Conservation (phyloP, 305 asterid genomes). For the Ajuga reptans region DNA sequence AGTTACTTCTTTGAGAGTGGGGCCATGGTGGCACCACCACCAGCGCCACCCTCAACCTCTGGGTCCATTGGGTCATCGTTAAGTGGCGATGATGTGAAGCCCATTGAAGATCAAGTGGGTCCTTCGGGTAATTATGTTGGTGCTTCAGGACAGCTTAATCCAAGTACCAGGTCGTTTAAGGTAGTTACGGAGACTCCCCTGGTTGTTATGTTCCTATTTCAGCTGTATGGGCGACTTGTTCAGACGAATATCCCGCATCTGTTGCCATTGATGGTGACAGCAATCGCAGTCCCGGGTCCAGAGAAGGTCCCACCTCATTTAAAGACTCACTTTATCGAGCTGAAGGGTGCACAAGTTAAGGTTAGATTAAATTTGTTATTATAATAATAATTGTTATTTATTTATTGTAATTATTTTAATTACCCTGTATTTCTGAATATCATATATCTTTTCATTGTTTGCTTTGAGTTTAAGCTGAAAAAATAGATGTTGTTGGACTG, state of each 20-base stretch:
- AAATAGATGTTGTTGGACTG: background rate
- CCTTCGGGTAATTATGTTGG: constrained; percentile 50
- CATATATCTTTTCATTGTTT: background rate
- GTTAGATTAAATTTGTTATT: constrained; percentile 27
- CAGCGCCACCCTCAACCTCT: constrained; percentile 51
- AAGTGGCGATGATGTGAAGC: constrained; percentile 78
- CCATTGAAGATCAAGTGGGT: constrained; percentile 79
- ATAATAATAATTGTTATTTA: too few species aligned
- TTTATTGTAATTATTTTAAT: background rate
- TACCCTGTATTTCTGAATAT: constrained; percentile 10
- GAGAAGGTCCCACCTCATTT: constrained; percentile 82
- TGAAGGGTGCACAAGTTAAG: constrained; percentile 97
- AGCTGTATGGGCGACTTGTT: constrained; percentile 86
- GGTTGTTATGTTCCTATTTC: constrained; percentile 97
- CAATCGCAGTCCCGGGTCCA: constrained; percentile 95
- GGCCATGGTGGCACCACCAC: constrained; percentile 75
- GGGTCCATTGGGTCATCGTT: constrained; percentile 60
- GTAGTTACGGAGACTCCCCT: constrained; percentile 95
- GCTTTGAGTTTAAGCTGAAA: background rate
- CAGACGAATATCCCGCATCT: constrained; percentile 92
- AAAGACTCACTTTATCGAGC: constrained; percentile 83
- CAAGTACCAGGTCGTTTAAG: constrained; percentile 92
- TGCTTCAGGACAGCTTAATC: constrained; percentile 71
- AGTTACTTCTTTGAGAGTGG: constrained; percentile 94
- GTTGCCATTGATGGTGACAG: constrained; percentile 88